Evolutionary conservation across 495 filamentous ascomycete genomes (phyloP).

Genomic region (Podospora pseudopauciseta): DNA sequence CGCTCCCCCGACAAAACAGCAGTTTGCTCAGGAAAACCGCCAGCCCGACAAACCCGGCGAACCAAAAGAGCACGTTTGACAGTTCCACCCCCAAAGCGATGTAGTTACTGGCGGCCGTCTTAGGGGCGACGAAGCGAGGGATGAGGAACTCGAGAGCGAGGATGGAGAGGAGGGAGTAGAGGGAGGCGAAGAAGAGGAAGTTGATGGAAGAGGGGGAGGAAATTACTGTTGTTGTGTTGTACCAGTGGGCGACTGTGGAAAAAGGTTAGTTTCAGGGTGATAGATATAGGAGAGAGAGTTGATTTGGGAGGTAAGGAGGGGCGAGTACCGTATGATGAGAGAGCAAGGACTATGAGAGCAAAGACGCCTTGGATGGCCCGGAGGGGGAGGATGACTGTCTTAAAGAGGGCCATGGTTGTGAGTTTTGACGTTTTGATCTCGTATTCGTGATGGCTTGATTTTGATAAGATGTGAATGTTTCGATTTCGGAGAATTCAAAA

Average conservation of each 20-base stretch:
- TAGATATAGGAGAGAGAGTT: too few species aligned
- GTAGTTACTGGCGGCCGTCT: conserved; percentile 51
- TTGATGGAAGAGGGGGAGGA: conserved; percentile 57
- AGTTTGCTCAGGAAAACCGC: conserved; percentile 58
- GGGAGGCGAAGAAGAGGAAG: conserved; percentile 65
- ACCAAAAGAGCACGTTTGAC: conserved; percentile 75
- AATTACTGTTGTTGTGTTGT: conserved; percentile 44
- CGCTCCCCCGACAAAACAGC: conserved; percentile 49
- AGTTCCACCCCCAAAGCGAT: conserved; percentile 59
- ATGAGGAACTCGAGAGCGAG: conserved; percentile 61
- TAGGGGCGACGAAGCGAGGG: conserved; percentile 47
- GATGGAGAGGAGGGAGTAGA: conserved; percentile 64
- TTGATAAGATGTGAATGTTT: neutral
- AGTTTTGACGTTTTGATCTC: neutral
- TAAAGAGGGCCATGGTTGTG: neutral
- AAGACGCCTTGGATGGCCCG: conserved; percentile 56
- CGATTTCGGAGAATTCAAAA: conserved; percentile 4
- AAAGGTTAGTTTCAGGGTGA: conserved; percentile 13
- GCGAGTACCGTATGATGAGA: conserved; percentile 64
- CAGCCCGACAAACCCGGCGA: conserved; percentile 72
- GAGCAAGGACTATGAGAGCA: conserved; percentile 60
- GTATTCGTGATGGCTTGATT: neutral
- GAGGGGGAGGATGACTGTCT: conserved; percentile 25
- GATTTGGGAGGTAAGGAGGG: neutral
- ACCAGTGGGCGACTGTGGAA: conserved; percentile 48